Evolutionary conservation across 2,329 filamentous ascomycete species (phyloP).

Genomic region (Microsporum canis): DNA sequence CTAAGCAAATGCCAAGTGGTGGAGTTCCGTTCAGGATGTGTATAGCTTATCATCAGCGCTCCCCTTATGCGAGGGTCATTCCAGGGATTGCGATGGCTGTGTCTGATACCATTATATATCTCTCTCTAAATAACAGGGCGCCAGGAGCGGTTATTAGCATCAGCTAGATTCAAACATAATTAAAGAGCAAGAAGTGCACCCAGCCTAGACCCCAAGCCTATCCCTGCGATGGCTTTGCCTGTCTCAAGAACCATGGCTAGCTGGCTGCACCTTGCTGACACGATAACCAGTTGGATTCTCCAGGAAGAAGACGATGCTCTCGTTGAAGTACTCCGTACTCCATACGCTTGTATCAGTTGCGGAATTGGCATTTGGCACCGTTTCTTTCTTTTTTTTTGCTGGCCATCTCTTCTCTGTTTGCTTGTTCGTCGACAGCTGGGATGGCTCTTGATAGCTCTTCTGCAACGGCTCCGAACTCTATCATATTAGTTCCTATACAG

Average conservation of each 20-base stretch:
- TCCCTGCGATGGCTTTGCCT: background rate
- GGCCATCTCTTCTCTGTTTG: too few species aligned
- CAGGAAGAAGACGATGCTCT: background rate
- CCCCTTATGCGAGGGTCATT: background rate
- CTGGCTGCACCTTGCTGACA: background rate
- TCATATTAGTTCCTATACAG: background rate
- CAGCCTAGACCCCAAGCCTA: background rate
- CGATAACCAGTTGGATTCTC: background rate
- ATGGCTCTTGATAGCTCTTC: background rate
- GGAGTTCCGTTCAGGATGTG: background rate
- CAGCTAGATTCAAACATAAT: background rate
- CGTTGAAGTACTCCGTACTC: too few species aligned
- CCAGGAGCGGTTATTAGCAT: background rate
- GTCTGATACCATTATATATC: too few species aligned
- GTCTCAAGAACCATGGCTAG: background rate
- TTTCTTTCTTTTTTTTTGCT: too few species aligned
- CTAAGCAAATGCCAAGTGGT: constrained; percentile 2
- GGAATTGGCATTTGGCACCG: too few species aligned
- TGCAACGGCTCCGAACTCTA: background rate
- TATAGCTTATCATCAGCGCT: background rate
- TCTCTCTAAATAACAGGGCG: background rate
- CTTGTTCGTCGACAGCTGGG: too few species aligned
- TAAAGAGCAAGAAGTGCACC: background rate
- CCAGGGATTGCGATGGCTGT: too few species aligned
- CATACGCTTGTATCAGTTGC: too few species aligned